phyloP scores from a whole-genome alignment of 2,329 filamentous ascomycete species.

The Claviceps digitariae region DNA sequence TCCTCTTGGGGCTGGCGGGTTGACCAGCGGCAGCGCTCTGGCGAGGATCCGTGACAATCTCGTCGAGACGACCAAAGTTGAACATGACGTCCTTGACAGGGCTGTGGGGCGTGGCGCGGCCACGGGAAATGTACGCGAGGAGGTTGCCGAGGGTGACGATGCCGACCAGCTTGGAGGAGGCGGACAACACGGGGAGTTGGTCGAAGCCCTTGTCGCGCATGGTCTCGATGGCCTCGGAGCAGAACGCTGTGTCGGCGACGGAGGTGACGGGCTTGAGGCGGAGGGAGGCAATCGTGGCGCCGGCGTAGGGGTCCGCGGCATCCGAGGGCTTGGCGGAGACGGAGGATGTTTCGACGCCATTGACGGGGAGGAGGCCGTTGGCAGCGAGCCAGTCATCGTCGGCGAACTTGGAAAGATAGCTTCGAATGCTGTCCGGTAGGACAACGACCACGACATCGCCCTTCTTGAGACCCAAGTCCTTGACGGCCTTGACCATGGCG shows the following conservation, averaged over 20 bases:
- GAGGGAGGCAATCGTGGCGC: conserved; percentile 68
- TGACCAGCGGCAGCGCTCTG: conserved; percentile 35
- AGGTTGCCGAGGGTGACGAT: conserved; percentile 92
- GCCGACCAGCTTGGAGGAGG: conserved; percentile 63
- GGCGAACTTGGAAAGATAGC: conserved; percentile 95
- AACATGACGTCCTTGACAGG: conserved; percentile 90
- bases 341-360: conserved; percentile 35
- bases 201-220: conserved; percentile 99
- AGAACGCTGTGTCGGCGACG: conserved; percentile 54
- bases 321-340: conserved; percentile 20
- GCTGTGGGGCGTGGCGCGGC: conserved; percentile 60
- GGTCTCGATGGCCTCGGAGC: conserved; percentile 83
- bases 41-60: conserved; percentile 80
- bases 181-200: conserved; percentile 78
- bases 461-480: conserved; percentile 63
- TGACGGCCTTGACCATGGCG: conserved; percentile 62
- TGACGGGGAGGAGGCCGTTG: conserved; percentile 71
- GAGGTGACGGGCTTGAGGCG: conserved; percentile 90
- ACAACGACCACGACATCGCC: conserved; percentile 84
- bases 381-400: conserved; percentile 98
- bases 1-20: conserved; percentile 36
- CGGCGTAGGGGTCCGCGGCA: conserved; percentile 54
- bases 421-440: conserved; percentile 89
- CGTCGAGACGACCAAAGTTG: conserved; percentile 74
- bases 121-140: conserved; percentile 75